These are phyloP conservation scores for Mortierella sp. DNA, from an alignment of 371 early-diverging fungal species.

Conservation along the genomic window DNA sequence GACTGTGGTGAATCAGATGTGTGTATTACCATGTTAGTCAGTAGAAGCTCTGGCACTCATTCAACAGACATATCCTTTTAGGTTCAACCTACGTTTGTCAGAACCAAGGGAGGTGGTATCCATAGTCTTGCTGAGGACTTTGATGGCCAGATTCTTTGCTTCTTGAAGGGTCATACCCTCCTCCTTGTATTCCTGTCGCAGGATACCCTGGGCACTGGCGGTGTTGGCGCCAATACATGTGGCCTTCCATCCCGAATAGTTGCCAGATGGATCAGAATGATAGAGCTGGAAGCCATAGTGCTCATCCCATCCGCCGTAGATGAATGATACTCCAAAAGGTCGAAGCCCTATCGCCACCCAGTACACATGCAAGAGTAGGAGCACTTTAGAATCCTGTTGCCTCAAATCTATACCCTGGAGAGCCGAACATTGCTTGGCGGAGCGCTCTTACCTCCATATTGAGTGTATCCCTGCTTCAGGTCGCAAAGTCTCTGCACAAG, in stretches of 20 bases:
- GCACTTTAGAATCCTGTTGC: neutral
- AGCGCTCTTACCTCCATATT: conserved; percentile 93
- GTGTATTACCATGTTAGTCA: too few species aligned
- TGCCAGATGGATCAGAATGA: conserved; percentile 99
- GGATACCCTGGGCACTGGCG: conserved; percentile 88
- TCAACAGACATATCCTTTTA: too few species aligned
- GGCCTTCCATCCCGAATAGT: conserved; percentile 99
- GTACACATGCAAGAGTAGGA: neutral
- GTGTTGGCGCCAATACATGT: conserved; percentile 97
- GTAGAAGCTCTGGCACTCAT: too few species aligned
- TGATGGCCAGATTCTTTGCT: conserved; percentile 89
- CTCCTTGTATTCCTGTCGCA: conserved; percentile 96
- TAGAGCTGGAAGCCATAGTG: conserved; percentile 95
- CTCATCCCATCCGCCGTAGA: conserved; percentile 96
- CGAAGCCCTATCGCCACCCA: conserved; percentile 76
- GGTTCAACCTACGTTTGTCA: conserved; percentile 80
- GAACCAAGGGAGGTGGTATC: conserved; percentile 89
- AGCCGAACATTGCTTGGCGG: too few species aligned
- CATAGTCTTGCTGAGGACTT: conserved; percentile 96
- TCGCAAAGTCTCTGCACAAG: conserved; percentile 96
- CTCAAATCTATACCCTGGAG: too few species aligned
- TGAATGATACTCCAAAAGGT: conserved; percentile 99
- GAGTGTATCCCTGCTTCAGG: conserved; percentile 99
- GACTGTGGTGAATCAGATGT: conserved; percentile 35
- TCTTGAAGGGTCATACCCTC: conserved; percentile 83